These are phyloP conservation scores for Lyophyllum semitale DNA, from an alignment of 768 basidiomycete species.

Conservation along the genomic window DNA sequence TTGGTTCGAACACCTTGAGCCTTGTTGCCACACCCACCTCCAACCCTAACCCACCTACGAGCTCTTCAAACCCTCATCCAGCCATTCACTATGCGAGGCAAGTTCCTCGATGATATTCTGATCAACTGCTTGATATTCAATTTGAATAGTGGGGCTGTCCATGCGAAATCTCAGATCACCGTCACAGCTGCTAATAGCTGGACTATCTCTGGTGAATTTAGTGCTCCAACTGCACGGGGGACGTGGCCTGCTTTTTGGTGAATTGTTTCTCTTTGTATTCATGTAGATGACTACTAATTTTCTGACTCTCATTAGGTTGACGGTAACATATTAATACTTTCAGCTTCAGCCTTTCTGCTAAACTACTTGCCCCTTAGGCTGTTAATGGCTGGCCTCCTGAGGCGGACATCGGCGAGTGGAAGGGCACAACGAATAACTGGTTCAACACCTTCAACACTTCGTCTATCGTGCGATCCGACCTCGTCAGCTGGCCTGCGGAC, in stretches of 20 bases:
- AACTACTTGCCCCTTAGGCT: constrained; percentile 24
- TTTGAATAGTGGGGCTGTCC: constrained; percentile 34
- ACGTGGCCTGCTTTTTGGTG: constrained; percentile 51
- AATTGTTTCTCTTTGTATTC: not conserved
- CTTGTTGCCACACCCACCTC: constrained; percentile 44
- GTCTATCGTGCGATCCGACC: constrained; percentile 37
- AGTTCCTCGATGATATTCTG: not conserved
- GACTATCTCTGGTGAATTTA: constrained; percentile 44
- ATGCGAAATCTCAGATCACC: constrained; percentile 43
- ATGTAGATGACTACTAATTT: not conserved
- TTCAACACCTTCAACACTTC: constrained; percentile 49
- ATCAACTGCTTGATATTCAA: not conserved
- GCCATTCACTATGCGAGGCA: constrained; percentile 45
- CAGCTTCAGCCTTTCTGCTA: not conserved
- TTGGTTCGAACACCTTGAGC: constrained; percentile 38
- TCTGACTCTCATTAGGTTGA: constrained; percentile 25
- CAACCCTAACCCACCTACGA: constrained; percentile 38
- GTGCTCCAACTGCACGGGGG: constrained; percentile 38
- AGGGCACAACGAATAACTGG: constrained; percentile 45
- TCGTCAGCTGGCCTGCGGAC: constrained; percentile 44
- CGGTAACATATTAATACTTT: constrained; percentile 18
- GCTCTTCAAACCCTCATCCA: constrained; percentile 40
- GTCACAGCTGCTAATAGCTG: constrained; percentile 37
- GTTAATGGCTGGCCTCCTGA: constrained; percentile 47
- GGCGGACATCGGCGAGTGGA: constrained; percentile 47